Evolutionary conservation across 1,284 basidiomycete genomes (phyloP), one percentile per base, ranked within the genome.

Genomic region (Leccinum angustisporum): DNA sequence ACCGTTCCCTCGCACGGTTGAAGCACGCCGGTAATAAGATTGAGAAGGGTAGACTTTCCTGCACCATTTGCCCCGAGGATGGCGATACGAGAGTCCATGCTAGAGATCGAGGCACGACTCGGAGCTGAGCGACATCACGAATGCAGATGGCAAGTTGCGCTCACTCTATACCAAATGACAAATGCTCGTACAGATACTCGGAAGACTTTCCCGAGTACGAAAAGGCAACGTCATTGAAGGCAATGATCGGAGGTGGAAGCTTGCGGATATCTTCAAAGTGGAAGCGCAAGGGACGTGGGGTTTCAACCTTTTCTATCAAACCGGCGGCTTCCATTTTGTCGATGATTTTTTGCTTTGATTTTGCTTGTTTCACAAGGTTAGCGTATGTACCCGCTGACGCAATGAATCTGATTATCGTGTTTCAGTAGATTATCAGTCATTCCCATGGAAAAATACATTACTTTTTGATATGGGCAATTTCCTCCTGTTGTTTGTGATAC

Each of bases 321-420:
- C 97, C 97, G 13, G 96, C 97, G n/a, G 97, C 97, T 83, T 98
- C 97, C 97, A 99, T 98, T 87, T 99, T 99, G 85, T 99, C 97
- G 78, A 99, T 97, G 67, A 97, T 97, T 83, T 99, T 98, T 78
- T 98, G 97, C 81, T 99, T 99, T 56, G 95, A 98, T 82, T 99
- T 98, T 71, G 97, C 97, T 80, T 99, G 97, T 76, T 91, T 94
- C 73, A 98, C 97, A 70, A 98, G 86, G 79, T 98, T 99, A 74
- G 97, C 97, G 75, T 98, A 98, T 54, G 97, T 98, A 88, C 97
- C 97, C 51, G 97, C 97, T 50, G 93, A 96, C 14, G 97, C 95
- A 70, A 98, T 98, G 84, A 98, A 95, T 75, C 92, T 94, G 65
- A 38, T 56, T 46, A 18, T 1, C 7, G 34, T 54, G n/a, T 21